A percentile compares a stretch with the other conserved stretches of the same genome.
phyloP scores from a whole-genome alignment of 164 flowering plant genomes.

The Hamamelis virginiana region DNA sequence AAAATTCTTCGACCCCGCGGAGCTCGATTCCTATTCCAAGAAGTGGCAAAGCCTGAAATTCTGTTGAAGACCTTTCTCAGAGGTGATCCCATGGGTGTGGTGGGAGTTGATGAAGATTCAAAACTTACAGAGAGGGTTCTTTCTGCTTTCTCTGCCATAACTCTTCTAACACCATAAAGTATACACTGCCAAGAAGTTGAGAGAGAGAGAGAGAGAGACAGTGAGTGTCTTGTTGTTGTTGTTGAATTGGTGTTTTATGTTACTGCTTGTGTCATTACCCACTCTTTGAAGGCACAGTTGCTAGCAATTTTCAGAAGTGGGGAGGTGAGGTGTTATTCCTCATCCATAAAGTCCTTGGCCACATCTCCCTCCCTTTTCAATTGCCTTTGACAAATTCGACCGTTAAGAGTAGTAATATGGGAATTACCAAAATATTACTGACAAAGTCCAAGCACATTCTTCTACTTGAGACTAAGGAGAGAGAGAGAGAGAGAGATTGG shows the following conservation, averaged over 20 bases:
- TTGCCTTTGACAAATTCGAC: conserved; percentile 15
- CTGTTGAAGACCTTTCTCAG: conserved; percentile 24
- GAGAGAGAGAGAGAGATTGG: no score
- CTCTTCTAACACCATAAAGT: no score
- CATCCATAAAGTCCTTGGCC: conserved; percentile 28
- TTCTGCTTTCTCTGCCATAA: conserved; percentile 20
- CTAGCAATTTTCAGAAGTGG: conserved; percentile 30
- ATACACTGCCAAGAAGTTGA: neutral
- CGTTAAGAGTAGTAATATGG: conserved; percentile 6
- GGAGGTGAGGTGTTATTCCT: conserved; percentile 25
- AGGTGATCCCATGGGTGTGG: conserved; percentile 21
- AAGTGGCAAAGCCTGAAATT: conserved; percentile 27
- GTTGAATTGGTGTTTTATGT: conserved; percentile 12
- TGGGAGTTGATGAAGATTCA: conserved; percentile 28
- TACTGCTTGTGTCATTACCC: conserved; percentile 47
- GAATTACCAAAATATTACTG: neutral
- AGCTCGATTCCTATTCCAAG: conserved; percentile 24
- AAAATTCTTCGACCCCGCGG: conserved; percentile 37
- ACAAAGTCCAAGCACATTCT: neutral
- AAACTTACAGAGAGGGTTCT: conserved; percentile 22
- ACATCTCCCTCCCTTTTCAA: conserved; percentile 6
- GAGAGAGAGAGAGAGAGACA: conserved; percentile 14
- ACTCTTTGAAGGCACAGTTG: conserved; percentile 29
- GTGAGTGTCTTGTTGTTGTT: no score
- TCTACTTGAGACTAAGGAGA: neutral